phyloP scores from a whole-genome alignment of 1,284 basidiomycete species.

The Takashimella tepidaria region DNA sequence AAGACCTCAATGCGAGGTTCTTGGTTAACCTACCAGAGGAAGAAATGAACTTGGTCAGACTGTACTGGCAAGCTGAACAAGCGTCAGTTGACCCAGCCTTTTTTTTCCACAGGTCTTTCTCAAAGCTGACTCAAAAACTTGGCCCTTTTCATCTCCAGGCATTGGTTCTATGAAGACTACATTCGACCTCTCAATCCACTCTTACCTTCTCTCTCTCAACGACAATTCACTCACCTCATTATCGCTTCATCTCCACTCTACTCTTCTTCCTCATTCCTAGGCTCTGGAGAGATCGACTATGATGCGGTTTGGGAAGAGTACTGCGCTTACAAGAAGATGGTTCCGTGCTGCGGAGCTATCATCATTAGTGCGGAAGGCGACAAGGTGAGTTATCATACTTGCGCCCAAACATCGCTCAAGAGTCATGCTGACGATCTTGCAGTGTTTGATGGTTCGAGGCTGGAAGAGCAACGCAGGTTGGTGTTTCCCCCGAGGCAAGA shows the following conservation, averaged over 20 bases:
- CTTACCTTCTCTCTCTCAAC: conserved; percentile 80
- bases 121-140: not conserved
- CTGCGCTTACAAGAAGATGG: conserved; percentile 90
- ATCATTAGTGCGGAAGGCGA: conserved; percentile 87
- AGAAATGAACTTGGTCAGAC: conserved; percentile 83
- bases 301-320: conserved; percentile 47
- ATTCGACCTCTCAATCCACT: conserved; percentile 83
- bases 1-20: conserved; percentile 92
- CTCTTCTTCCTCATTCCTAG: conserved; percentile 14
- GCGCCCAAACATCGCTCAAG: too few species aligned
- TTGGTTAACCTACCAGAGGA: conserved; percentile 93
- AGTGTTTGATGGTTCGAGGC: conserved; percentile 93
- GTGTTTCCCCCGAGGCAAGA: conserved; percentile 99
- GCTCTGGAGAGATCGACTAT: conserved; percentile 30
- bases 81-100: conserved; percentile 81
- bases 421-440: too few species aligned
- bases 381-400: conserved; percentile 59
- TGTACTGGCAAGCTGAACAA: conserved; percentile 99
- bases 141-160: conserved; percentile 55
- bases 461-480: conserved; percentile 96
- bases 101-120: too few species aligned
- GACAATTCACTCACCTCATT: conserved; percentile 90
- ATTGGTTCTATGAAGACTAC: conserved; percentile 99
- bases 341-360: conserved; percentile 98
- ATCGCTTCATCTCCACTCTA: conserved; percentile 54